Percentiles rank a stretch among this genome's conserved stretches.
These are phyloP conservation scores for Penicillium sp. DNA, from an alignment of 2,329 filamentous ascomycete species.

Conservation along the genomic window DNA sequence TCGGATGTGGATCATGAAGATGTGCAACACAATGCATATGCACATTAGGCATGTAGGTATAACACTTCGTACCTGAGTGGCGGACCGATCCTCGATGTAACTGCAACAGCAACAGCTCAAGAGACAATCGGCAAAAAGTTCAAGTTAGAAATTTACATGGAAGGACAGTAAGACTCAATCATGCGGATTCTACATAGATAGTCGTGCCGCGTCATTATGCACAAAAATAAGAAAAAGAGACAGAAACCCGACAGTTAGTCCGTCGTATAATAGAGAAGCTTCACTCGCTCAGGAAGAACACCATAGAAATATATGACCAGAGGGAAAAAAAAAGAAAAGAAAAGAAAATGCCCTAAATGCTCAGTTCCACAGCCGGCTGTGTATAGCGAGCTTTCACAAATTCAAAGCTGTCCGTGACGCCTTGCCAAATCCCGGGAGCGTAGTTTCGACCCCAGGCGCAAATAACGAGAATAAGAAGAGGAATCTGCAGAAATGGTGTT, in stretches of 20 bases:
- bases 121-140: not conserved
- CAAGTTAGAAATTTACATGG: not conserved
- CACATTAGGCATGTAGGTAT: not conserved
- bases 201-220: slow-evolving; percentile 39
- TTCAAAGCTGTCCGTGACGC: slow-evolving; percentile 39
- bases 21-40: not conserved
- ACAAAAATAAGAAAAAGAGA: slow-evolving; percentile 21
- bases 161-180: slow-evolving; percentile 2
- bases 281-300: slow-evolving; percentile 21
- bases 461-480: slow-evolving; percentile 48
- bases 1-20: not conserved
- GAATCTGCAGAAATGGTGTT: slow-evolving; percentile 38
- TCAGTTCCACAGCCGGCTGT: slow-evolving; percentile 36
- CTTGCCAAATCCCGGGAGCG: slow-evolving; percentile 44
- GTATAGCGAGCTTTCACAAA: slow-evolving; percentile 40
- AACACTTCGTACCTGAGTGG: not conserved
- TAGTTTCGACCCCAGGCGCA: slow-evolving; percentile 48
- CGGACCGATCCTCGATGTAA: not conserved
- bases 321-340: slow-evolving; percentile 17
- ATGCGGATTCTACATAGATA: slow-evolving; percentile 19
- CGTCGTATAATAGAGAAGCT: not conserved
- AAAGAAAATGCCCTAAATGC: slow-evolving; percentile 24
- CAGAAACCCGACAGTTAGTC: slow-evolving; percentile 7
- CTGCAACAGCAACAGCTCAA: not conserved
- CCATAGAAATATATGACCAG: slow-evolving; percentile 15